phyloP scores from a whole-genome alignment of 1,139 yeast genomes.

The Torulaspora globosa region DNA sequence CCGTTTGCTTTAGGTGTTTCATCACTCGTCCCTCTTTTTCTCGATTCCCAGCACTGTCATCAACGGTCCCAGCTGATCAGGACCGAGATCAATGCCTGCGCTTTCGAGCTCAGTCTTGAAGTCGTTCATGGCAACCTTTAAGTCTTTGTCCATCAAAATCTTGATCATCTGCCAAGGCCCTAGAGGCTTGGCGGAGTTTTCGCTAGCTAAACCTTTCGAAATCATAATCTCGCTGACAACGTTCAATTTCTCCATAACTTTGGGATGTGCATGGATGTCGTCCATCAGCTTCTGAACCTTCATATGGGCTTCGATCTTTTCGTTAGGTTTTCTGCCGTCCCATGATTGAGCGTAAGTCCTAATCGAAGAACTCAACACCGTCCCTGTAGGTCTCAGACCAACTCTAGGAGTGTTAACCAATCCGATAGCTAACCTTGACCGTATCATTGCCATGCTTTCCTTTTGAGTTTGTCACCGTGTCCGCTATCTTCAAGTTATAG shows the following conservation, averaged over 20 bases:
- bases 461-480: not conserved
- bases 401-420: not conserved
- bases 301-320: slow-evolving; percentile 24
- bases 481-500: not conserved
- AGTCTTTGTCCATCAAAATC: slow-evolving; percentile 28
- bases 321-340: slow-evolving; percentile 24
- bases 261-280: slow-evolving; percentile 26
- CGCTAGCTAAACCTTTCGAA: slow-evolving; percentile 23
- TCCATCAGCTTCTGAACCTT: slow-evolving; percentile 28
- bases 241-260: slow-evolving; percentile 23
- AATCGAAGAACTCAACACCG: slow-evolving; percentile 1
- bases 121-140: slow-evolving; percentile 27
- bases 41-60: slow-evolving; percentile 31
- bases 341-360: slow-evolving; percentile 30
- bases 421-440: not conserved
- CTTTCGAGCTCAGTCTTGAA: slow-evolving; percentile 27
- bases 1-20: not conserved
- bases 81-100: slow-evolving; percentile 28
- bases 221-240: slow-evolving; percentile 23
- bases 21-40: slow-evolving; percentile 15
- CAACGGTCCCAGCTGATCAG: slow-evolving; percentile 30
- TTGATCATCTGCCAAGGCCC: slow-evolving; percentile 31
- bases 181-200: slow-evolving; percentile 19
- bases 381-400: not conserved
- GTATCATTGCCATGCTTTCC: not conserved